Conservation (phyloP, 305 asterid species). For the Caryopteris hybrid region DNA sequence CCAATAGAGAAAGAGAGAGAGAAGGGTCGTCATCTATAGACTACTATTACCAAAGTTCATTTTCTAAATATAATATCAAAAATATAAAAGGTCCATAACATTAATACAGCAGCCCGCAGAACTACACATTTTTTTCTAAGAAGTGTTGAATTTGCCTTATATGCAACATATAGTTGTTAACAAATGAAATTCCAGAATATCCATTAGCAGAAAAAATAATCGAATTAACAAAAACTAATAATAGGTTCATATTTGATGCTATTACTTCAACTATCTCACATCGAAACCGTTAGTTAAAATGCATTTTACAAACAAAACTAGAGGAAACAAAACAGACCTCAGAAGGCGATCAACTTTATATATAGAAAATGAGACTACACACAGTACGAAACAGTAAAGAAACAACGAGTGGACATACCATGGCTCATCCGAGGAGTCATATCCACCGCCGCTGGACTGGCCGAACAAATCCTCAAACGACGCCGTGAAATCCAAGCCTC, state of each 20-base stretch:
- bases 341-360: neutral
- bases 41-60: neutral
- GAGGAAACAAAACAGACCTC: neutral
- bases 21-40: neutral
- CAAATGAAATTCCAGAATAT: neutral
- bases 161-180: no score
- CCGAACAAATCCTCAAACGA: slow-evolving; percentile 55
- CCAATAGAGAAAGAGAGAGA: no score
- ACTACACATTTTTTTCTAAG: neutral
- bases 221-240: neutral
- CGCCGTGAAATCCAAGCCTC: slow-evolving; percentile 42
- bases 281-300: neutral
- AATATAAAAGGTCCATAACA: neutral
- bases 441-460: slow-evolving; percentile 39
- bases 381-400: neutral
- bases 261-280: neutral
- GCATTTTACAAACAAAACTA: neutral
- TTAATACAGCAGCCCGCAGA: neutral
- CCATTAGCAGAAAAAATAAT: slow-evolving; percentile 1
- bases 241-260: slow-evolving; percentile 1
- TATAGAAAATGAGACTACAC: neutral
- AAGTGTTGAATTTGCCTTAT: neutral
- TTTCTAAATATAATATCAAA: neutral
- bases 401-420: slow-evolving; percentile 39
- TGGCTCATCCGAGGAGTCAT: slow-evolving; percentile 64